Base-by-base conservation (phyloP, 2,329 filamentous ascomycete species). In the Calcarisporium arbuscula region DNA sequence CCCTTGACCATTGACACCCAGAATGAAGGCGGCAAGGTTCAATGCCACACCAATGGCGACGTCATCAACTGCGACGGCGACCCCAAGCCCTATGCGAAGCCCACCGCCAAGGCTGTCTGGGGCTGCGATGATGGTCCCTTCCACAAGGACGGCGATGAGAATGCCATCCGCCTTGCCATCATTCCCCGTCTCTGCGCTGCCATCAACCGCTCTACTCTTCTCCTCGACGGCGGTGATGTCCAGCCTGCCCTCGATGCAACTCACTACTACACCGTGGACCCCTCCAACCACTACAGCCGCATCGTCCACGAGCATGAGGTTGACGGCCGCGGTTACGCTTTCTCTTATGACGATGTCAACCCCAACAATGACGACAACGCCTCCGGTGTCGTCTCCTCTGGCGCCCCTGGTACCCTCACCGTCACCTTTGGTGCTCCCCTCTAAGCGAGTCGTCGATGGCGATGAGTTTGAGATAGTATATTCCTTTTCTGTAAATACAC, bases 321-420 rank as follows among this genome's bases (percentile, higher is more conserved):
- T 5, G 76, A 82, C 50, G 68, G 69, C 2, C 60, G 64, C 28
- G 80, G 80, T 0, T 84, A 84, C 49, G 72, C 75, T 1, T 84
- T 82, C 49, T 67, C 80, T 0, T 84, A 82, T 45, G 80, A 84
- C 47, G 80, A 84, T 50, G 79, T 84, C 14, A 72, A 74, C 35
- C 70, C 76, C 0, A 61, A 66, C 39, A 73, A 67, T 14, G 64
- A 68, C 19, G 59, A 66, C 42, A 74, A 81, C 49, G 70, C 72
- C 4, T 61, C 61, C 2, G 61, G 58, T 0, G 40, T 51, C 11
- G 49, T 62, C 12, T 32, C 48, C 0, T 53, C 54, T 2, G 47
- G 44, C 1, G 38, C 31, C 8, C 49, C 52, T 0, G 37, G 49
- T 4, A 44, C 31, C 10, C 36, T 61, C 36, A 55, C 48, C 2